phyloP scores from a whole-genome alignment of 352 stramenopile genomes.

The Hyaloperonospora arabidopsidis region DNA sequence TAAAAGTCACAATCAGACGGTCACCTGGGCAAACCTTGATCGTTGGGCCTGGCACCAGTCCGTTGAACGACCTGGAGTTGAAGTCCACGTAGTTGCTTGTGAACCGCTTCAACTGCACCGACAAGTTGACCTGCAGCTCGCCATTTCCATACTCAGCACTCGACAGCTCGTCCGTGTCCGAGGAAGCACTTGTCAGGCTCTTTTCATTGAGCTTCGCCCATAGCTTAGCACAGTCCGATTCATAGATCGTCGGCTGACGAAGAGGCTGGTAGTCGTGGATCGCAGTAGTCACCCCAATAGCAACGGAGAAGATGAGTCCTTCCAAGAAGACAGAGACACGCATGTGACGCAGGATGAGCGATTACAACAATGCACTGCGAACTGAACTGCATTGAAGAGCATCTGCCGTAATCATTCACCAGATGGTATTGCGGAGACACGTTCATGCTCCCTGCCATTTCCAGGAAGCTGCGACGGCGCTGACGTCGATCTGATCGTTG shows the following conservation, averaged over 20 bases:
- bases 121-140: conserved; percentile 50
- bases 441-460: no score
- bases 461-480: no score
- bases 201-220: conserved; percentile 19
- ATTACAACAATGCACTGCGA: no score
- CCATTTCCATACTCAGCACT: conserved; percentile 35
- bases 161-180: conserved; percentile 18
- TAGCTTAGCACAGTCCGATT: conserved; percentile 38
- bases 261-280: conserved; percentile 39
- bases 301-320: conserved; percentile 37
- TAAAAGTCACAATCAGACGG: conserved; percentile 45
- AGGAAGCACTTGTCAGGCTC: conserved; percentile 8
- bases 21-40: conserved; percentile 72
- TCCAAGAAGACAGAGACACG: conserved; percentile 35
- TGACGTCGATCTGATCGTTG: no score
- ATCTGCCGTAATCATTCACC: no score
- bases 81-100: conserved; percentile 67
- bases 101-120: conserved; percentile 49
- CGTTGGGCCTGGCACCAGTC: conserved; percentile 49
- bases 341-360: no score
- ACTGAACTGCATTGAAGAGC: no score
- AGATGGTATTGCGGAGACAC: no score
- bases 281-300: conserved; percentile 7
- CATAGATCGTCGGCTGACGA: conserved; percentile 31
- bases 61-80: conserved; percentile 70